Percentiles rank a stretch among this genome's conserved stretches.
phyloP scores from a whole-genome alignment of 352 stramenopile genomes.

The Globisporangium nagaii region DNA sequence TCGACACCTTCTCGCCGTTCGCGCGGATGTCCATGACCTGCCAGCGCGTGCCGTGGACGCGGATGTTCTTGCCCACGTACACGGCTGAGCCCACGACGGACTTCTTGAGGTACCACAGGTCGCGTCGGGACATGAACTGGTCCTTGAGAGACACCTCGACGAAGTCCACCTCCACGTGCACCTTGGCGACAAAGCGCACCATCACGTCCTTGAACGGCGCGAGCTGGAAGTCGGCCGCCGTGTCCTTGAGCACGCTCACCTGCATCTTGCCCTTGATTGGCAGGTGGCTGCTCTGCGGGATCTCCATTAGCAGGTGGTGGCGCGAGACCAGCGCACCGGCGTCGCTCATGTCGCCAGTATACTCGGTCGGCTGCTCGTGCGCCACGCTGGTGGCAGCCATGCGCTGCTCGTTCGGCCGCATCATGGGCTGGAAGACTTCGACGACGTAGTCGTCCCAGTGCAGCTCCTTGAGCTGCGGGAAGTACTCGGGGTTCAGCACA shows the following conservation, averaged over 20 bases:
- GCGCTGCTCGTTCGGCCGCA: constrained; percentile 1
- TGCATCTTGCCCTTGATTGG: constrained; percentile 76
- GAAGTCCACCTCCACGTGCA: constrained; percentile 77
- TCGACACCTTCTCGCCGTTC: constrained; percentile 78
- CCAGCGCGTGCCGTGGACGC: constrained; percentile 67
- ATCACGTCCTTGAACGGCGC: constrained; percentile 77
- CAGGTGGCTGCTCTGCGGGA: constrained; percentile 55
- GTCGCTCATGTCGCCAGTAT: constrained; percentile 7
- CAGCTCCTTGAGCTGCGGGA: constrained; percentile 69
- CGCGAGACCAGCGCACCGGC: constrained; percentile 18
- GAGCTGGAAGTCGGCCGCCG: constrained; percentile 62
- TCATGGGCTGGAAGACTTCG: constrained; percentile 66
- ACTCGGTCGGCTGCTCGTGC: constrained; percentile 15
- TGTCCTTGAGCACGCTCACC: constrained; percentile 81
- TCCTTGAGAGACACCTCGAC: constrained; percentile 89
- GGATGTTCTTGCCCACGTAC: constrained; percentile 75
- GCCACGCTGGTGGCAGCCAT: not conserved
- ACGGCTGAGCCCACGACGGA: constrained; percentile 61
- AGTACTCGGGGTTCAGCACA: constrained; percentile 75
- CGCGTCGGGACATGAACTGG: constrained; percentile 90
- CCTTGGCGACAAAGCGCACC: constrained; percentile 76
- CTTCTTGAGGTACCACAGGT: constrained; percentile 85
- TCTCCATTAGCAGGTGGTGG: constrained; percentile 73
- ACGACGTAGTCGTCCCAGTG: constrained; percentile 71
- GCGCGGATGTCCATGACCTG: constrained; percentile 90